Evolutionary conservation across 257 asterid species (phyloP), one percentile per base, ranked within the genome.

Genomic region (Sherardia arvensis): DNA sequence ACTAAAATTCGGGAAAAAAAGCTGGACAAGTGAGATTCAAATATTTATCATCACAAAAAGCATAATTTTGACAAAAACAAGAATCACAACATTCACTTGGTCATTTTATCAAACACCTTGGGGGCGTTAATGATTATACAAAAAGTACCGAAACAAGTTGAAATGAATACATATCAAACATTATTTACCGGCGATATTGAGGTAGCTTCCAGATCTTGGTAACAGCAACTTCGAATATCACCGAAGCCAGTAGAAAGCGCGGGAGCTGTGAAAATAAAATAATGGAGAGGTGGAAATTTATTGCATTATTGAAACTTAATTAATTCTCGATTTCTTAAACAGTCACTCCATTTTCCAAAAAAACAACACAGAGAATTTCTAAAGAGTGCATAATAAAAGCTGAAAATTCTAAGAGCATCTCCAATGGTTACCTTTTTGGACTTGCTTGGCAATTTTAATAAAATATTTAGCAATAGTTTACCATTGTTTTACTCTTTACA

Each of bases 61-160:
- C 33, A 29, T 49, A 29, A 9, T n/a, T 20, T 49, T n/a, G 6
- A 48, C 22, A 28, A 10, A 29, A 58, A 30, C 45, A 17, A 29
- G 25, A 29, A 28, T 58, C 45, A 18, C 7, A 30, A 18, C 1
- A 59, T 59, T 59, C 14, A 59, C 5, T 59, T 30, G 47, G 18
- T 59, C 11, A 26, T 61, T 68, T 53, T 7, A 30, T 51, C 45
- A 61, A 68, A 40, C 71, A 28, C 58, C 28, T 57, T 8, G 34
- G 4, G 8, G 34, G 59, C 32, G 6, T 10, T 2, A n/a, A 43
- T 14, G 8, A 47, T 3, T 33, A 14, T 40, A n/a, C 14, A 43
- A n/a, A n/a, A 7, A 2, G 3, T 9, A 21, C 27, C 28, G 10
- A 26, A 54, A 4, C 7, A 4, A 14, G 18, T 7, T 8, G 12